A percentile compares a stretch with the other conserved stretches of the same genome.
Conservation (phyloP, 352 stramenopile genomes). For the Aphanomyces cochlioides region DNA sequence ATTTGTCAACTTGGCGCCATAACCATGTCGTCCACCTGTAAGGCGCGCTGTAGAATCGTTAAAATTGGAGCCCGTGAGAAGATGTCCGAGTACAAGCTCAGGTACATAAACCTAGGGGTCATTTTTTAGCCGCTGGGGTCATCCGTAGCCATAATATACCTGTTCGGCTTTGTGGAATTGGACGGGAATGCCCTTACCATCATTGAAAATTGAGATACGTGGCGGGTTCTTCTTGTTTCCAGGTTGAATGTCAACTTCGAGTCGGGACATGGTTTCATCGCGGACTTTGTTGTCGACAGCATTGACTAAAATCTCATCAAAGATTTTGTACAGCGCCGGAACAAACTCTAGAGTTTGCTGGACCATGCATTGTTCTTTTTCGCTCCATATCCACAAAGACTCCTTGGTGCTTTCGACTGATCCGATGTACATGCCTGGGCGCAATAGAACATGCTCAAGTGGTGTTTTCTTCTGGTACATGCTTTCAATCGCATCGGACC, state of each 20-base stretch:
- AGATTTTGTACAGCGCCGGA: conserved; percentile 97
- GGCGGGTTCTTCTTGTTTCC: conserved; percentile 53
- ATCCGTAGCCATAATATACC: not conserved
- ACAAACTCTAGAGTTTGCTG: conserved; percentile 76
- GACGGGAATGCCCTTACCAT: conserved; percentile 97
- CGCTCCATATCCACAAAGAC: conserved; percentile 69
- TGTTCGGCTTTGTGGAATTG: conserved; percentile 96
- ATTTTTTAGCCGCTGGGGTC: not conserved
- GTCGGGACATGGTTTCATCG: conserved; percentile 64
- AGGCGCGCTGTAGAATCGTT: conserved; percentile 96
- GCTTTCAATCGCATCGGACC: conserved; percentile 29
- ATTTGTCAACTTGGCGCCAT: conserved; percentile 98
- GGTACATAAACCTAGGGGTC: conserved; percentile 89
- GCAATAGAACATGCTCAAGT: conserved; percentile 87
- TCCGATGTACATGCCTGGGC: conserved; percentile 89
- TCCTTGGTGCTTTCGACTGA: conserved; percentile 75
- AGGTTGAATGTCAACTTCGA: conserved; percentile 71
- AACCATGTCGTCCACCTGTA: conserved; percentile 94
- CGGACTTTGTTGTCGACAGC: conserved; percentile 94
- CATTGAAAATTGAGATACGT: conserved; percentile 97
- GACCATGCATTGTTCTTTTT: conserved; percentile 53
- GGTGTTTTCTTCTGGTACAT: conserved; percentile 90
- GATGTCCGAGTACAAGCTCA: conserved; percentile 97
- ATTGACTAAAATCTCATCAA: conserved; percentile 99
- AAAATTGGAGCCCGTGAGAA: conserved; percentile 98